A percentile compares a stretch with the other conserved stretches of the same genome.
Evolutionary conservation across 768 basidiomycete genomes (phyloP).

Genomic region (Chalciporus pseudorubinellus): DNA sequence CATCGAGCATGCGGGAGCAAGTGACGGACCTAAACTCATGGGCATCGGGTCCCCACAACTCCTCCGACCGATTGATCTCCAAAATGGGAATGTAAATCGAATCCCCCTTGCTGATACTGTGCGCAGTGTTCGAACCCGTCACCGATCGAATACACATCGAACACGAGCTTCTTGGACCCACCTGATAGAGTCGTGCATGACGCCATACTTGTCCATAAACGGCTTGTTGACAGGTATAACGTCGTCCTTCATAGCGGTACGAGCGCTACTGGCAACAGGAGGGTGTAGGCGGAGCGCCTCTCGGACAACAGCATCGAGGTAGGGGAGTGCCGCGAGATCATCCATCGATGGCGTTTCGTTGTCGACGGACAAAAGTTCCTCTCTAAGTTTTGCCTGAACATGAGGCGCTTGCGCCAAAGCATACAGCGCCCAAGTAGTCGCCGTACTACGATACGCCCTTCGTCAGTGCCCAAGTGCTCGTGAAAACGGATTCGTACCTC

Average conservation of each 20-base stretch:
- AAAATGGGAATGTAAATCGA: constrained; percentile 50
- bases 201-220: constrained; percentile 43
- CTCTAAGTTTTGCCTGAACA: constrained; percentile 54
- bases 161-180: constrained; percentile 12
- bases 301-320: constrained; percentile 64
- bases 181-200: constrained; percentile 39
- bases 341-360: constrained; percentile 69
- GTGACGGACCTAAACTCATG: constrained; percentile 52
- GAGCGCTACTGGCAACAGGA: constrained; percentile 43
- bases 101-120: constrained; percentile 46
- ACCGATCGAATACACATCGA: not conserved
- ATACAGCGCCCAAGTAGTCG: constrained; percentile 58
- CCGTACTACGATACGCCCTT: constrained; percentile 26
- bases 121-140: not conserved
- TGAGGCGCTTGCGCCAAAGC: constrained; percentile 47
- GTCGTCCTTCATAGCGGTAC: constrained; percentile 52
- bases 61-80: constrained; percentile 48
- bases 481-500: constrained; percentile 31
- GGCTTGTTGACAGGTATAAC: constrained; percentile 49
- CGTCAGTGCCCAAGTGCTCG: not conserved
- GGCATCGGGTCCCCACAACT: constrained; percentile 64
- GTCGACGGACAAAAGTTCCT: constrained; percentile 50
- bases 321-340: constrained; percentile 59
- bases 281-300: constrained; percentile 59
- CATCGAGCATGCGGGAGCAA: not conserved